phyloP scores from a whole-genome alignment of 768 basidiomycete genomes.

The Porphyrellus cyaneotinctus region DNA sequence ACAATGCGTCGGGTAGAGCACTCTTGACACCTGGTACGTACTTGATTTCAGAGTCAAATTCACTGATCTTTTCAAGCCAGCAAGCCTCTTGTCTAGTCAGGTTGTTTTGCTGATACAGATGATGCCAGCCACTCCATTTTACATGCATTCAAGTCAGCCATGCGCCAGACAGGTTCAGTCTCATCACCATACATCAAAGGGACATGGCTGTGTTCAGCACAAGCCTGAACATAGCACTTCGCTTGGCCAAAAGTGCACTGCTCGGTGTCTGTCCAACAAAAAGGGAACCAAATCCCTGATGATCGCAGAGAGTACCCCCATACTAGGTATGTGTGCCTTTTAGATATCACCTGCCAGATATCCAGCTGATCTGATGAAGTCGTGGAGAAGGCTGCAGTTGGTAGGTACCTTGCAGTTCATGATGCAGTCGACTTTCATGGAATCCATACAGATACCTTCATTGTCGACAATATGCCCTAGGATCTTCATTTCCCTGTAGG shows the following conservation, averaged over 20 bases:
- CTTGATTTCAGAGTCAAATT: not conserved
- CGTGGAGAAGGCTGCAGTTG: not conserved
- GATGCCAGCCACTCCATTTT: not conserved
- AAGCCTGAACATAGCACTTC: not conserved
- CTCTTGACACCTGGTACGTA: too few species aligned
- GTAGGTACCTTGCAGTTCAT: constrained; percentile 9
- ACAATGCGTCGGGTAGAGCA: too few species aligned
- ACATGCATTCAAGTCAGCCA: not conserved
- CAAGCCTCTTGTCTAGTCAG: not conserved
- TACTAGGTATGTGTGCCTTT: not conserved
- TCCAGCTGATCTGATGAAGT: not conserved
- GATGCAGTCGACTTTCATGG: constrained; percentile 39
- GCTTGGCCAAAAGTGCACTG: too few species aligned
- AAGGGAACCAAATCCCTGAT: not conserved
- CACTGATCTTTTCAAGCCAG: not conserved
- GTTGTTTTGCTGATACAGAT: not conserved
- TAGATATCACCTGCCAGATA: constrained; percentile 6
- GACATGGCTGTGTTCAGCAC: not conserved
- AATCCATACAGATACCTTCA: constrained; percentile 40
- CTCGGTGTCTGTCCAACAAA: not conserved
- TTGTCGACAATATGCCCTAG: constrained; percentile 12
- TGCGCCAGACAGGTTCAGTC: not conserved
- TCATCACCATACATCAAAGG: not conserved
- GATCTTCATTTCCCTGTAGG: not conserved
- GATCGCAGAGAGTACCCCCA: too few species aligned